A percentile compares a stretch with the other conserved stretches of the same genome.
These are phyloP conservation scores for Fusarium brevicatenulatum DNA, from an alignment of 2,329 filamentous ascomycete genomes.

Conservation along the genomic window DNA sequence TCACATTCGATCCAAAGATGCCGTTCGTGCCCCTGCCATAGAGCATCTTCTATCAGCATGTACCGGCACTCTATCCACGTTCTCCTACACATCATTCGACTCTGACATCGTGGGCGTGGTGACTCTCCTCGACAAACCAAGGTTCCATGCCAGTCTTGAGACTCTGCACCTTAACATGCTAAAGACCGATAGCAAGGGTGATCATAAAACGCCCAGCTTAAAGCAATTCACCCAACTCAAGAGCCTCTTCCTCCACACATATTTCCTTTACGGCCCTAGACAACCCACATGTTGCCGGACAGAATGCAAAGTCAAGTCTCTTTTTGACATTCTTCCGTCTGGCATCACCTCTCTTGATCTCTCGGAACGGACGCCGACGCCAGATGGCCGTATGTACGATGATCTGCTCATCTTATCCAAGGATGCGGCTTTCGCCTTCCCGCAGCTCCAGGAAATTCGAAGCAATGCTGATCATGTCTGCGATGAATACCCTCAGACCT, in stretches of 20 bases:
- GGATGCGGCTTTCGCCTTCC: not conserved
- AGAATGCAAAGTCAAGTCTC: not conserved
- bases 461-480: not conserved
- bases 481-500: accelerated
- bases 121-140: not conserved
- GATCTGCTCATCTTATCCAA: not conserved
- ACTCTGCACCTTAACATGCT: not conserved
- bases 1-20: not conserved
- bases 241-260: not conserved
- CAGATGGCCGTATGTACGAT: accelerated
- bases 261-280: not conserved
- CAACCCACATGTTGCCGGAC: accelerated
- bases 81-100: not conserved
- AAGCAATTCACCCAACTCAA: not conserved
- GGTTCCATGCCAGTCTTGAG: not conserved
- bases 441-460: not conserved
- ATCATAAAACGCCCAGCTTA: not conserved
- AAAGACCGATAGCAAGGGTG: accelerated
- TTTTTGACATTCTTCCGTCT: not conserved
- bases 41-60: not conserved
- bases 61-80: not conserved
- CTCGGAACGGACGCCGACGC: accelerated
- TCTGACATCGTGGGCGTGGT: accelerated
- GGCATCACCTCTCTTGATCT: not conserved
- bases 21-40: accelerated